Evolutionary conservation across 257 asterid genomes (phyloP).

Genomic region (Solanum piurae): DNA sequence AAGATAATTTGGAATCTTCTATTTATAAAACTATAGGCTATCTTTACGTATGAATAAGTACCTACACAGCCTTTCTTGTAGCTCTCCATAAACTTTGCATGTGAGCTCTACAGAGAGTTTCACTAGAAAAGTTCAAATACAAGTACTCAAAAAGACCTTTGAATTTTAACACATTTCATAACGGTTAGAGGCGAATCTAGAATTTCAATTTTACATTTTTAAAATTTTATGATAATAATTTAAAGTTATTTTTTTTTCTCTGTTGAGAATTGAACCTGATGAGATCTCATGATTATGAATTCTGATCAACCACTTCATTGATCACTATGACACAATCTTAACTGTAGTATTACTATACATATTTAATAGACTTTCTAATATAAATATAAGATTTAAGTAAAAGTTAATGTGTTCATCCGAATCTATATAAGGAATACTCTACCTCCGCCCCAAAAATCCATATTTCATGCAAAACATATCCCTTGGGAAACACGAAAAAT

Average conservation of each 20-base stretch:
- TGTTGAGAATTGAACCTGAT: not conserved
- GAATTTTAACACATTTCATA: not conserved
- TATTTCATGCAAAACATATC: not conserved
- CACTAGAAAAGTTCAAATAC: not conserved
- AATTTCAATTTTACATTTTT: too few relatives aligned
- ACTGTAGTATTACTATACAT: not conserved
- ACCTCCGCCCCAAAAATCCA: not conserved
- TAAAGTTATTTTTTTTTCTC: not conserved
- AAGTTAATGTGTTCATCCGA: not conserved
- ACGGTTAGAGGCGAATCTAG: not conserved
- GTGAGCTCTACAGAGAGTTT: not conserved
- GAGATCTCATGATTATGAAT: not conserved
- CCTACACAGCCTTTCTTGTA: not conserved
- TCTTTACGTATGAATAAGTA: not conserved
- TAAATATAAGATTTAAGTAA: not conserved
- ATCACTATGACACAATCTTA: not conserved
- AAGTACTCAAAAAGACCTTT: not conserved
- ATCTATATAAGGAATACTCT: not conserved
- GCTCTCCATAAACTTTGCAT: not conserved
- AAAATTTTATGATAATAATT: too few relatives aligned
- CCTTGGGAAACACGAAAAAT: not conserved
- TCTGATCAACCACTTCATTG: not conserved
- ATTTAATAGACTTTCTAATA: not conserved
- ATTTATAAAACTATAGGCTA: not conserved
- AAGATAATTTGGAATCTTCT: not conserved